Conservation (phyloP, 108 stramenopile genomes). For the Stephanodiscus minutulus region DNA sequence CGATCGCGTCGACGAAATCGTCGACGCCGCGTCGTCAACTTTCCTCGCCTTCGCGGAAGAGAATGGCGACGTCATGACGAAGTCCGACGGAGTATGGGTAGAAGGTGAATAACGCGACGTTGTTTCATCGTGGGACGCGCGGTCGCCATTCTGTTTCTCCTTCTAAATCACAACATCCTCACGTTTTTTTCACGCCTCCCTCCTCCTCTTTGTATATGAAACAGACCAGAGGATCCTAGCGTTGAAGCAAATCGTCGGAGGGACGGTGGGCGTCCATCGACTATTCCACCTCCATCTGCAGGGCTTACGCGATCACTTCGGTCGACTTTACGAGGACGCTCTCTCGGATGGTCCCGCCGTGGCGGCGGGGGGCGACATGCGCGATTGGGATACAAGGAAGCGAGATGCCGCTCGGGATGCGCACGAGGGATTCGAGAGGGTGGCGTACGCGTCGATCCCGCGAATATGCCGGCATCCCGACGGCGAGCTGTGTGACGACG, state of each 20-base stretch:
- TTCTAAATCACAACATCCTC: conserved; percentile 44
- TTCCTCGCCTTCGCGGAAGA: conserved; percentile 12
- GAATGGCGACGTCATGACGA: conserved; percentile 8
- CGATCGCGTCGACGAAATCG: conserved; percentile 39
- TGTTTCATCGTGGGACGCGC: background rate
- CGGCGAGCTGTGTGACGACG: conserved; percentile 26
- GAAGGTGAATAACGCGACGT: background rate
- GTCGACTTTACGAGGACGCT: conserved; percentile 31
- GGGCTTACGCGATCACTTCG: conserved; percentile 50
- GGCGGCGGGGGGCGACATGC: conserved; percentile 13
- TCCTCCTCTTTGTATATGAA: too few relatives aligned
- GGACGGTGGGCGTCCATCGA: conserved; percentile 23
- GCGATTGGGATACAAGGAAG: conserved; percentile 26
- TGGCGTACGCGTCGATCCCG: conserved; percentile 67
- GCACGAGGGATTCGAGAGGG: conserved; percentile 61
- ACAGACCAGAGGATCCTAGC: conserved; percentile 31
- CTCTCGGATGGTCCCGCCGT: conserved; percentile 50
- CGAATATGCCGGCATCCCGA: conserved; percentile 31
- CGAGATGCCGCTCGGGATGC: conserved; percentile 46
- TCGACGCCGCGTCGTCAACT: conserved; percentile 30
- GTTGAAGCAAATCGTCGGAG: conserved; percentile 30
- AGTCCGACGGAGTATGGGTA: conserved; percentile 30
- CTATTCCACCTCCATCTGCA: conserved; percentile 43
- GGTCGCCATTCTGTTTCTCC: conserved; percentile 10
- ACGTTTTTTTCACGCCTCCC: conserved; percentile 10